phyloP scores from a whole-genome alignment of 78 protist species.

The Chrysochromulina tobinii region DNA sequence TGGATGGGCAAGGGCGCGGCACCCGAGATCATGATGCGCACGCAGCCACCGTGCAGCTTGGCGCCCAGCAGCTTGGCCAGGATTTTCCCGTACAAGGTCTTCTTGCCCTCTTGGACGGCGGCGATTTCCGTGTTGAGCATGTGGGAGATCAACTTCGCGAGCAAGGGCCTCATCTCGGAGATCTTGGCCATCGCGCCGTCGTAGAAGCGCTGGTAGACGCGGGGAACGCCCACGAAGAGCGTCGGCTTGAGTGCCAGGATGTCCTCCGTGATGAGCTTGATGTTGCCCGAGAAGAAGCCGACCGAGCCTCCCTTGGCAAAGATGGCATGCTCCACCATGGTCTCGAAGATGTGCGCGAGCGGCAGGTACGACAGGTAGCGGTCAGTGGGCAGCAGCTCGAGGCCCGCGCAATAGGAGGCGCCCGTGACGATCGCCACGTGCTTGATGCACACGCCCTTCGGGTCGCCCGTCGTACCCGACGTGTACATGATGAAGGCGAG shows the following conservation, averaged over 20 bases:
- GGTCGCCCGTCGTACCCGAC: neutral
- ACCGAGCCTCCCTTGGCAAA: conserved; percentile 40
- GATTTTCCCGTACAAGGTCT: conserved; percentile 74
- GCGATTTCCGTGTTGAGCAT: conserved; percentile 61
- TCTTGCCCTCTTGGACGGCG: neutral
- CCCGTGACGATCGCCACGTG: neutral
- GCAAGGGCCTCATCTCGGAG: neutral
- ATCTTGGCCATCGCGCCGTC: conserved; percentile 46
- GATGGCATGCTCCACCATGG: neutral
- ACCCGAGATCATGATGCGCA: conserved; percentile 78
- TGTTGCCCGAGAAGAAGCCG: conserved; percentile 50
- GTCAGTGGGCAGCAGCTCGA: conserved; percentile 23
- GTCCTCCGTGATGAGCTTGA: conserved; percentile 65
- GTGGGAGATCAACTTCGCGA: conserved; percentile 45
- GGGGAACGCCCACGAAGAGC: conserved; percentile 88
- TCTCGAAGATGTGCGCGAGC: conserved; percentile 92
- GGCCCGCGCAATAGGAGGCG: neutral
- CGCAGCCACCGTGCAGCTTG: conserved; percentile 79
- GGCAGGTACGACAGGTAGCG: conserved; percentile 86
- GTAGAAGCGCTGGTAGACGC: conserved; percentile 83
- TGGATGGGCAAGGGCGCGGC: conserved; percentile 86
- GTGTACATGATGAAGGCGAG: neutral
- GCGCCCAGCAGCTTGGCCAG: conserved; percentile 65
- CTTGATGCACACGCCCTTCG: neutral
- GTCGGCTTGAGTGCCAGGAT: conserved; percentile 84